phyloP scores from a whole-genome alignment of 345 rosid genomes.

The Populus davidiana region DNA sequence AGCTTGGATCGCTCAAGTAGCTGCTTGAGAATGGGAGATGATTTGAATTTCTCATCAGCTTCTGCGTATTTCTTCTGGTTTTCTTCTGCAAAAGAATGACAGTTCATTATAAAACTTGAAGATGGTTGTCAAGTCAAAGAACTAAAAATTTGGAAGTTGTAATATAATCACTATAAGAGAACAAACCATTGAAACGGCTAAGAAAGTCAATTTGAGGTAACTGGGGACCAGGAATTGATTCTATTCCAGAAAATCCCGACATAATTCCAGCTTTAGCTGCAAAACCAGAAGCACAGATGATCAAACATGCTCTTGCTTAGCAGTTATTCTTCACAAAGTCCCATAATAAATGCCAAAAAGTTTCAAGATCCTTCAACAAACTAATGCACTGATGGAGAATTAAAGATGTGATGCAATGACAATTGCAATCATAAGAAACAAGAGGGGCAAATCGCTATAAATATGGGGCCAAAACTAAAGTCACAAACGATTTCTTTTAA shows the following conservation, averaged over 20 bases:
- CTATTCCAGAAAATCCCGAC: slow-evolving; percentile 80
- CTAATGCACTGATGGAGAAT: no score
- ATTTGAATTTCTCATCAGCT: slow-evolving; percentile 68
- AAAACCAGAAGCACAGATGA: slow-evolving; percentile 6
- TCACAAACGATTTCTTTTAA: no score
- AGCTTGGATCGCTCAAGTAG: slow-evolving; percentile 69
- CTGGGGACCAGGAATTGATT: slow-evolving; percentile 86
- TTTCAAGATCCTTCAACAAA: no score
- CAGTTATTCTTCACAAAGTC: neutral
- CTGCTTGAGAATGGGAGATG: slow-evolving; percentile 78
- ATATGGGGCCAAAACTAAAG: no score
- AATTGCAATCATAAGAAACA: no score
- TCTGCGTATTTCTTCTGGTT: slow-evolving; percentile 94
- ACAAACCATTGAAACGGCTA: slow-evolving; percentile 62
- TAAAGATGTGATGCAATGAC: no score
- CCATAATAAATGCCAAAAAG: neutral
- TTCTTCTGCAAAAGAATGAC: slow-evolving; percentile 50
- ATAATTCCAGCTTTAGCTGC: slow-evolving; percentile 79
- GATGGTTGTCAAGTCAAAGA: neutral
- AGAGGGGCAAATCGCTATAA: no score
- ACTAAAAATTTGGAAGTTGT: neutral
- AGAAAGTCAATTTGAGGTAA: slow-evolving; percentile 81
- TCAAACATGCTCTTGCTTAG: neutral
- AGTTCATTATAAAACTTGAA: neutral
- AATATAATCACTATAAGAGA: neutral